phyloP scores from a whole-genome alignment of 2,329 filamentous ascomycete species.

The Penicillium sp. region DNA sequence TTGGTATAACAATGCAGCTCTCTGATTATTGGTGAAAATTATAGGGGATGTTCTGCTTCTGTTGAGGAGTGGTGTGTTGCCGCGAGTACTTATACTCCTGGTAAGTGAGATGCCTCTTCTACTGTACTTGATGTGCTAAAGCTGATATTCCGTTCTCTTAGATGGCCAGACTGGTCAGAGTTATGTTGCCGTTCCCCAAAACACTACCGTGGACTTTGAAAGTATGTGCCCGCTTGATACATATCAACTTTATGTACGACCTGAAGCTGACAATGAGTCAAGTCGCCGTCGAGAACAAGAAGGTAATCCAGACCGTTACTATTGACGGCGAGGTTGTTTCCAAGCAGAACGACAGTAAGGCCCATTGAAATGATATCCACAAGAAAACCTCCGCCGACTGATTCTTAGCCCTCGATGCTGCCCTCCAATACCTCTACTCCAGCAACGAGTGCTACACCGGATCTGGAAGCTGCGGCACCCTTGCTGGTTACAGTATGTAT shows the following conservation, averaged over 20 bases:
- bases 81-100: slow-evolving; percentile 19
- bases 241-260: not conserved
- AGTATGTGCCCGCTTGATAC: slow-evolving; percentile 3
- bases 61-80: slow-evolving; percentile 19
- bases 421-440: slow-evolving; percentile 20
- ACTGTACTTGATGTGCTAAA: not conserved
- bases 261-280: not conserved
- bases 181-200: slow-evolving; percentile 15
- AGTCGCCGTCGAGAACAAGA: slow-evolving; percentile 14
- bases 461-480: slow-evolving; percentile 18
- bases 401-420: slow-evolving; percentile 12
- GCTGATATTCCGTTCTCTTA: not conserved
- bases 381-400: not conserved
- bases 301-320: slow-evolving; percentile 18
- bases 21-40: not conserved
- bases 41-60: slow-evolving; percentile 15
- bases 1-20: not conserved
- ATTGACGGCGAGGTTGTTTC: slow-evolving; percentile 15
- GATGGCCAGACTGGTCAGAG: slow-evolving; percentile 16
- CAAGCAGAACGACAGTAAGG: slow-evolving; percentile 18
- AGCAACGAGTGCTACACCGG: slow-evolving; percentile 23
- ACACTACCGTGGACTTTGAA: slow-evolving; percentile 16
- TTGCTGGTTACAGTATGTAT: slow-evolving; percentile 15
- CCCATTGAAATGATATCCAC: not conserved
- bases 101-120: slow-evolving; percentile 2